These are phyloP conservation scores for Marasmius sp. DNA, from an alignment of 1,284 basidiomycete genomes.

Conservation along the genomic window DNA sequence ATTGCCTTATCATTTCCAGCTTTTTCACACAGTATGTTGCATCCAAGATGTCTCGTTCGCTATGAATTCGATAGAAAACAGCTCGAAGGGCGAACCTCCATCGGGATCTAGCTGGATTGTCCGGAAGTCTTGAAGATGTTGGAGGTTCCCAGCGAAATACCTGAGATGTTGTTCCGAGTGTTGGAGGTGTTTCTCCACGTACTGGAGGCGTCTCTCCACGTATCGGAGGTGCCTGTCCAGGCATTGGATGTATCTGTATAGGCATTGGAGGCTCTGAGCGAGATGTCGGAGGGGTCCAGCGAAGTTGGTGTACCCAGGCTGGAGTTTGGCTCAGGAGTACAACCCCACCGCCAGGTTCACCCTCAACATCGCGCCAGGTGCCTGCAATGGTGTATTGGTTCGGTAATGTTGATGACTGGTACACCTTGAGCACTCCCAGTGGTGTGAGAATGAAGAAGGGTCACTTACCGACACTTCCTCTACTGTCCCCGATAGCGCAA, in stretches of 20 bases:
- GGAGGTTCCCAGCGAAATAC: no score
- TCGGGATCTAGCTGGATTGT: not conserved
- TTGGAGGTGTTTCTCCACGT: no score
- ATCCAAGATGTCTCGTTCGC: not conserved
- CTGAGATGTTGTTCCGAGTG: no score
- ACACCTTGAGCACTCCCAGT: not conserved
- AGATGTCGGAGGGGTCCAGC: not conserved
- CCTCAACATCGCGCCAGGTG: not conserved
- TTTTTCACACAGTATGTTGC: not conserved
- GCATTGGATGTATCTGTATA: no score
- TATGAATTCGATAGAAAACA: not conserved
- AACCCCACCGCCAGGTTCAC: not conserved
- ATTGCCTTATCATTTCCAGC: not conserved
- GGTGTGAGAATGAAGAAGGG: not conserved
- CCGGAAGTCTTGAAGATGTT: not conserved
- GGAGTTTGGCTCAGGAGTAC: constrained; percentile 1
- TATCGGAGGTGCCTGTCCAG: no score
- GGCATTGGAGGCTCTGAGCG: no score
- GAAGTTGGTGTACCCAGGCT: constrained; percentile 2
- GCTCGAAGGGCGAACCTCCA: not conserved
- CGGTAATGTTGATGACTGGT: not conserved
- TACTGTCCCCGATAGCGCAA: not conserved
- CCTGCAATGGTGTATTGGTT: not conserved
- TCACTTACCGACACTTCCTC: not conserved
- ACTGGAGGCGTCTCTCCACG: no score